Evolutionary conservation across 495 filamentous ascomycete species (phyloP).

Genomic region (Glonium stellatum): DNA sequence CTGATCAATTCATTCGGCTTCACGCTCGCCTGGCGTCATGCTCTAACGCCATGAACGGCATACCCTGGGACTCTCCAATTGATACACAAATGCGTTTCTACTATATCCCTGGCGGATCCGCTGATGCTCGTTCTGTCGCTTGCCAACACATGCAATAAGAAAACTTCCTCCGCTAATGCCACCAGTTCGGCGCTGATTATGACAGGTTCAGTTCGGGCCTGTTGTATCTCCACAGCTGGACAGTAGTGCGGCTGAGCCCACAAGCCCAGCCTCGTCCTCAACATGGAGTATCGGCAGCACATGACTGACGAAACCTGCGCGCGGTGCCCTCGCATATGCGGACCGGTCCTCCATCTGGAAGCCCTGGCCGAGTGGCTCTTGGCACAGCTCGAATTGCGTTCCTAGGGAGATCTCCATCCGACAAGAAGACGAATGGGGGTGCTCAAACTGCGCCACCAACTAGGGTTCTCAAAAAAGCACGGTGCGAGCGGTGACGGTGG

Average conservation of each 20-base stretch:
- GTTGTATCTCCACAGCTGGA: background rate
- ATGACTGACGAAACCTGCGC: conserved; percentile 17
- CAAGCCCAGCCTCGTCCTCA: background rate
- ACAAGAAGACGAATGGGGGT: background rate
- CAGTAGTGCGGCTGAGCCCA: background rate
- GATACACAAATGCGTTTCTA: no score
- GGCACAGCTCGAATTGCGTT: background rate
- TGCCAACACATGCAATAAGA: no score
- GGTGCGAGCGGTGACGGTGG: no score
- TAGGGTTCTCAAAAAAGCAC: no score
- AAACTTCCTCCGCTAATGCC: no score
- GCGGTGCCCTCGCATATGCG: conserved; percentile 15
- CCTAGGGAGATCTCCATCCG: background rate
- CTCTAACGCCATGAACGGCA: background rate
- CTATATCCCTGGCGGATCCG: no score
- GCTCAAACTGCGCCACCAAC: background rate
- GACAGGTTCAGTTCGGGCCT: no score
- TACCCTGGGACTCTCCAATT: no score
- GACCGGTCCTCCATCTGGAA: conserved; percentile 14
- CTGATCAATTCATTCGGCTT: background rate
- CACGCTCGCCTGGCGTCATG: background rate
- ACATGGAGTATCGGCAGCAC: conserved; percentile 6
- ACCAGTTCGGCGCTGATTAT: no score
- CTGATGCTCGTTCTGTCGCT: no score
- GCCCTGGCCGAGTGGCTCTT: background rate